Conservation (phyloP, 2,329 filamentous ascomycete species). For the Stachybotrys chartarum region DNA sequence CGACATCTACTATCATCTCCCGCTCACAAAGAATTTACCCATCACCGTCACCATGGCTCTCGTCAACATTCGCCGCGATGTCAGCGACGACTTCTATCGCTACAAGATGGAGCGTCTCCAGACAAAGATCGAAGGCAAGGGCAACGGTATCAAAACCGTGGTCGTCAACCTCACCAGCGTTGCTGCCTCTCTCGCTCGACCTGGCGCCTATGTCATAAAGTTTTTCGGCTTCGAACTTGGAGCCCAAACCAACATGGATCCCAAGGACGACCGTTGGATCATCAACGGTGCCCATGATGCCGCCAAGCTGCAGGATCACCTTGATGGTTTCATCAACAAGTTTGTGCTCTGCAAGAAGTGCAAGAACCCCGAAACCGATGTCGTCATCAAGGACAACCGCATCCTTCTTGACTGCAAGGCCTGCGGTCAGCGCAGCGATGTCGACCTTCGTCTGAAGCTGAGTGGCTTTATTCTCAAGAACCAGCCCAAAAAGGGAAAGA, state of each 20-base stretch:
- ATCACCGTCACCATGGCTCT: constrained; percentile 74
- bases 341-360: constrained; percentile 99
- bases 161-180: constrained; percentile 95
- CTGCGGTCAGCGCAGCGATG: constrained; percentile 86
- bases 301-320: constrained; percentile 91
- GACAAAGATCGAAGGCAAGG: constrained; percentile 99
- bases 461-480: constrained; percentile 97
- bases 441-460: constrained; percentile 90
- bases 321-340: constrained; percentile 96
- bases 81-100: constrained; percentile 98
- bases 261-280: constrained; percentile 97
- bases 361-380: constrained; percentile 98
- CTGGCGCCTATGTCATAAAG: constrained; percentile 95
- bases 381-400: constrained; percentile 86
- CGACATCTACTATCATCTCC: constrained; percentile 8
- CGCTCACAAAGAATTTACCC: background rate
- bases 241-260: constrained; percentile 96
- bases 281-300: constrained; percentile 98
- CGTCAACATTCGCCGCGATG: constrained; percentile 97
- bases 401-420: constrained; percentile 98
- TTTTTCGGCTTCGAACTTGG: constrained; percentile 99
- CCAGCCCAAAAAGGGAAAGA: constrained; percentile 88
- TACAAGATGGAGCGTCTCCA: constrained; percentile 99
- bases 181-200: constrained; percentile 83
- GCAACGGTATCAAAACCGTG: constrained; percentile 98